These are phyloP conservation scores for Kalanchoe fedtschenkoi DNA, from an alignment of 164 flowering plant species.

Conservation along the genomic window DNA sequence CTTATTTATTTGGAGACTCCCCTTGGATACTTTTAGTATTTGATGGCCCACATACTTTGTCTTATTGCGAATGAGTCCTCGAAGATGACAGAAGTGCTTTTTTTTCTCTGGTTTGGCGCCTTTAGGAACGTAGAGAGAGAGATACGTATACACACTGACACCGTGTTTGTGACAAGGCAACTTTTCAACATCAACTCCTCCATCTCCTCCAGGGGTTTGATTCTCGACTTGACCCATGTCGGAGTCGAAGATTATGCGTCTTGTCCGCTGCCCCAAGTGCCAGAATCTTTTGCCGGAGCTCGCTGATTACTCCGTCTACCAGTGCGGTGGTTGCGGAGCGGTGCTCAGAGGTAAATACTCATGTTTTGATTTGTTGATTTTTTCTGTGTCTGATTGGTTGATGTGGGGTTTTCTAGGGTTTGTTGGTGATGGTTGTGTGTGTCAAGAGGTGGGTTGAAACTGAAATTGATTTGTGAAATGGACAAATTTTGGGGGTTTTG, in stretches of 20 bases:
- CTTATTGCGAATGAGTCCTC: background rate
- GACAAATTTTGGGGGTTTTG: background rate
- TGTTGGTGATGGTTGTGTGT: background rate
- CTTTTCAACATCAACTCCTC: background rate
- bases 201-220: background rate
- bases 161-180: background rate
- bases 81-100: background rate
- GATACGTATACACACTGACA: background rate
- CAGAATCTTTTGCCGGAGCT: constrained; percentile 36
- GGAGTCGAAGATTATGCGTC: constrained; percentile 23
- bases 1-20: too few species aligned
- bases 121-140: background rate
- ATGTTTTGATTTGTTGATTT: background rate
- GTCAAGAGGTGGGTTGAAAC: background rate
- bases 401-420: too few species aligned
- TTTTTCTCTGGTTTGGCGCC: background rate
- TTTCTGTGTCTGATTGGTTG: constrained; percentile 1
- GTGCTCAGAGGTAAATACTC: constrained; percentile 28
- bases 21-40: too few species aligned
- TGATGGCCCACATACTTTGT: background rate
- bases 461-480: too few species aligned
- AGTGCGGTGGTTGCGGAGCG: constrained; percentile 45
- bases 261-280: constrained; percentile 43
- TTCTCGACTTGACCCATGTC: background rate
- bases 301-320: constrained; percentile 31